Evolutionary conservation across 1,284 basidiomycete species (phyloP).

Genomic region (Inonotus obliquus): DNA sequence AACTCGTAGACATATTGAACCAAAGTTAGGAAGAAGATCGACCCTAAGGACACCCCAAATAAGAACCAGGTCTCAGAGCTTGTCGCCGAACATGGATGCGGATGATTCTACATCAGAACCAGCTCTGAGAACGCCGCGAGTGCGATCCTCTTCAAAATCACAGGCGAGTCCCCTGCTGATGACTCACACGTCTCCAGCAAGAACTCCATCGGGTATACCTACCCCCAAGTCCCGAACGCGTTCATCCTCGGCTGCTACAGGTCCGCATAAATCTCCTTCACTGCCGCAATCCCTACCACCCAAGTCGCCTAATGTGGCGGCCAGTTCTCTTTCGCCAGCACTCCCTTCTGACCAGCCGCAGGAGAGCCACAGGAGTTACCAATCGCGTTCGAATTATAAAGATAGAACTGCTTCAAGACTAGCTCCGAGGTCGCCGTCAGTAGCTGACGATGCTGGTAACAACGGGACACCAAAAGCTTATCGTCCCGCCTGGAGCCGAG

Average conservation of each 20-base stretch:
- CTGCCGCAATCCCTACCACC: neutral
- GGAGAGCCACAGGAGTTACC: neutral
- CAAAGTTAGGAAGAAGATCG: neutral
- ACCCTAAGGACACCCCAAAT: neutral
- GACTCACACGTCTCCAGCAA: neutral
- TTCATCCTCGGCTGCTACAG: neutral
- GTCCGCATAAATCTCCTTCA: neutral
- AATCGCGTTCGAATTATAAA: neutral
- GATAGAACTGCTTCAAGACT: neutral
- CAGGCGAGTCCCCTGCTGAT: neutral
- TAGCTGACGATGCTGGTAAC: neutral
- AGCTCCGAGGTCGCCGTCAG: neutral
- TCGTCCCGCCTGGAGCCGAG: neutral
- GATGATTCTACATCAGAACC: conserved; percentile 9
- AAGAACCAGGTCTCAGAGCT: neutral
- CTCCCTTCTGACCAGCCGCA: neutral
- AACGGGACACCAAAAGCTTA: conserved; percentile 10
- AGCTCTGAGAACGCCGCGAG: conserved; percentile 6
- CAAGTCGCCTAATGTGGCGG: neutral
- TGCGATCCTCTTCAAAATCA: conserved; percentile 1
- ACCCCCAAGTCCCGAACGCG: neutral
- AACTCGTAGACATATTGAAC: neutral
- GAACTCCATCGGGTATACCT: neutral
- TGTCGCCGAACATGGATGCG: neutral
- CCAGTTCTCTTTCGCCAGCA: neutral